Evolutionary conservation across 352 stramenopile species (phyloP), one percentile per base, ranked within the genome.

Genomic region (Globisporangium middletonii): DNA sequence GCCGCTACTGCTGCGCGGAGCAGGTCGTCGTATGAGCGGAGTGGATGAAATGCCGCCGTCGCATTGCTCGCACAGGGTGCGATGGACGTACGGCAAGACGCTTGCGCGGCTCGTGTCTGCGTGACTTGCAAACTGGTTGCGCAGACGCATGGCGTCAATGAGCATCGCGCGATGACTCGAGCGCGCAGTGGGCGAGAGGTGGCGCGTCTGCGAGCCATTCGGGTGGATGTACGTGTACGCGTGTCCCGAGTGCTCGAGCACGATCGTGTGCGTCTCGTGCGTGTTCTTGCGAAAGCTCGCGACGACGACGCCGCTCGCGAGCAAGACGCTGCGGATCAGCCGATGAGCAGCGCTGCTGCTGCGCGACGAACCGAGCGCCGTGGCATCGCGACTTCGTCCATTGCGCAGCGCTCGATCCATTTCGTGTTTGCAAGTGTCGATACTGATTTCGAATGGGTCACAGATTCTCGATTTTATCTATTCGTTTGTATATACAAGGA

Each of bases 201-300:
- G 81, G 9, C 78, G 63, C 59, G 78, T 72, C 43, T 69, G 65
- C 41, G 64, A 67, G 23, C 78, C 81, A 42, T 71, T 60, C 2
- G 78, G 75, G 2, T 64, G 65, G 11, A 88, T 71, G 49, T 79
- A 79, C 68, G 78, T 71, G 64, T 85, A 91, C 41, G 71, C 59
- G 62, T 86, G 76, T 11, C 74, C 72, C 9, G 77, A 74, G 27
- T 71, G 61, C 60, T 89, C 81, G 8, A 91, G 55, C 45, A 89
- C 69, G n/a, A 91, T 47, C 3, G 65, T 74, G 64, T 83, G 73
- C 46, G 75, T 85, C 65, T 81, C 78, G 56, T 87, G 77, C 7
- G 35, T 47, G 57, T 62, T 62, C 46, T 61, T 57, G 44, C 63
- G 66, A 67, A 86, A 88, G 60, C 69, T 71, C 11, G 69, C 68